Conservation (phyloP, 1,284 basidiomycete species). For the Tilletiaria anomala region DNA sequence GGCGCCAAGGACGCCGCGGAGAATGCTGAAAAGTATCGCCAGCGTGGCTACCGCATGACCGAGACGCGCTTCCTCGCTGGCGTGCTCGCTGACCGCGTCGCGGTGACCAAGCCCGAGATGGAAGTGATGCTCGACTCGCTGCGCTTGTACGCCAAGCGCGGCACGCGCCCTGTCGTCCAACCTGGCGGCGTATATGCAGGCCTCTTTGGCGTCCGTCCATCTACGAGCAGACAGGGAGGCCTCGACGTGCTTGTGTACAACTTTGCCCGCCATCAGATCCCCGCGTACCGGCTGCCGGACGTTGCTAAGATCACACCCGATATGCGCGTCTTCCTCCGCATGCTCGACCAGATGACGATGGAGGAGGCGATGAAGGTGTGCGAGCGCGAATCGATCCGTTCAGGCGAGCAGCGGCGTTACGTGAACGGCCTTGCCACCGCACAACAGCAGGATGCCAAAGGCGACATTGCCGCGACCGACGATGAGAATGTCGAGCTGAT, state of each 20-base stretch:
- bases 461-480: no score
- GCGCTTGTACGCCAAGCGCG: conserved; percentile 45
- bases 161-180: conserved; percentile 44
- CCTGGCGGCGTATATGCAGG: conserved; percentile 45
- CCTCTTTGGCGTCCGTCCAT: conserved; percentile 44
- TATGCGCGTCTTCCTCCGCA: conserved; percentile 42
- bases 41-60: conserved; percentile 44
- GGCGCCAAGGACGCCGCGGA: conserved; percentile 14
- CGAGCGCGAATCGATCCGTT: conserved; percentile 40
- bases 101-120: conserved; percentile 44
- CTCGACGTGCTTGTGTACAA: conserved; percentile 45
- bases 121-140: conserved; percentile 43
- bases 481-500: conserved; percentile 41
- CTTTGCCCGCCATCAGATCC: conserved; percentile 47
- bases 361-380: conserved; percentile 41
- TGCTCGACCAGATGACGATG: conserved; percentile 42
- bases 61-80: conserved; percentile 45
- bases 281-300: conserved; percentile 45
- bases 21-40: conserved; percentile 42
- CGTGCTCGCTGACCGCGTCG: conserved; percentile 43
- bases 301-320: conserved; percentile 40
- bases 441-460: no score
- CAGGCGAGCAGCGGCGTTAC: conserved; percentile 26
- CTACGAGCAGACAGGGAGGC: conserved; percentile 32
- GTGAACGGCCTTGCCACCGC: no score